phyloP scores from a whole-genome alignment of 495 filamentous ascomycete genomes.

The Tuber brumale region DNA sequence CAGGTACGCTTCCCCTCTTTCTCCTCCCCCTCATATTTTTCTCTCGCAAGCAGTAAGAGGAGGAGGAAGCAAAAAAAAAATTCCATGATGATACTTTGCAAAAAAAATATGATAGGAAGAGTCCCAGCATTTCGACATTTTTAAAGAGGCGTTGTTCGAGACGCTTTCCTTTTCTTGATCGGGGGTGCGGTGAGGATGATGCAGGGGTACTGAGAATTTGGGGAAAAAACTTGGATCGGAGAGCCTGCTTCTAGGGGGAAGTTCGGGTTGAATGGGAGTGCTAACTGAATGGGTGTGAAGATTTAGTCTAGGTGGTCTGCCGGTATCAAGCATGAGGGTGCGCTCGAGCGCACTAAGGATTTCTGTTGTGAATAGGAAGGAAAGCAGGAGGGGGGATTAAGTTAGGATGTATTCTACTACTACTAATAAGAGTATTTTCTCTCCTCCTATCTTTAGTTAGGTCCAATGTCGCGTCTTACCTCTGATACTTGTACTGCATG shows the following conservation, averaged over 20 bases:
- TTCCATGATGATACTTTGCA: conserved; percentile 38
- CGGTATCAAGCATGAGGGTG: background rate
- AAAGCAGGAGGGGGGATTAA: background rate
- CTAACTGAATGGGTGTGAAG: conserved; percentile 5
- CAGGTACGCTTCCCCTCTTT: background rate
- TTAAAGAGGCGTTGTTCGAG: conserved; percentile 33
- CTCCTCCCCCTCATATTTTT: no score
- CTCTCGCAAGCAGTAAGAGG: background rate
- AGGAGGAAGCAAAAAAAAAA: background rate
- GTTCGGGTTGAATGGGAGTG: conserved; percentile 1
- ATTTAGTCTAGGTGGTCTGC: conserved; percentile 4
- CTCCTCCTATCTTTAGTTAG: background rate
- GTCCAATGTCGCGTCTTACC: background rate
- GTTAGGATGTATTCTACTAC: background rate
- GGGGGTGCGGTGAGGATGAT: conserved; percentile 31
- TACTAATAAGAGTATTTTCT: background rate
- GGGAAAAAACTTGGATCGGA: background rate
- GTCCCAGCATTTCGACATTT: conserved; percentile 35
- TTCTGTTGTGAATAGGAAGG: background rate
- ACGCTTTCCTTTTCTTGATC: conserved; percentile 25
- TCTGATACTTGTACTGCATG: background rate
- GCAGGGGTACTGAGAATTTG: conserved; percentile 34
- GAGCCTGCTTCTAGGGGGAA: background rate
- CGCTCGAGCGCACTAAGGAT: no score
- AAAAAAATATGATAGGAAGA: conserved; percentile 39